These are phyloP conservation scores for Verticillium isaacii DNA, from an alignment of 2,329 filamentous ascomycete species.

Conservation along the genomic window DNA sequence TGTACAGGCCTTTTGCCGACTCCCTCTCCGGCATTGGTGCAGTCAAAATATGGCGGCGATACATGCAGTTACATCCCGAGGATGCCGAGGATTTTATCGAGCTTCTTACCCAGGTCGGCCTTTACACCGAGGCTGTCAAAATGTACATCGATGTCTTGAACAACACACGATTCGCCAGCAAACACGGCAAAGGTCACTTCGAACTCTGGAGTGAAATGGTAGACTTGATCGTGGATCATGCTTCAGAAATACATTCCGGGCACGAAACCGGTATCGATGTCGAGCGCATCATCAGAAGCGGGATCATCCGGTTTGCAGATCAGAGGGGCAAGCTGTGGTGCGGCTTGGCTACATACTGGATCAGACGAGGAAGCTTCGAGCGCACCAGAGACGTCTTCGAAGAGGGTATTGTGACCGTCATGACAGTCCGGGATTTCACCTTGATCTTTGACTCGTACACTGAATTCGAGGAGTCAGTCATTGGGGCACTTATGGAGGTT, in stretches of 20 bases:
- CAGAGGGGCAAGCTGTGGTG: constrained; percentile 95
- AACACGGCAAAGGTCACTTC: constrained; percentile 89
- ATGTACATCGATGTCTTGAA: constrained; percentile 91
- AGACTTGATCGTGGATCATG: constrained; percentile 86
- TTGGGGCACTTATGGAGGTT: constrained; percentile 84
- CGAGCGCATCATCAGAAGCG: constrained; percentile 87
- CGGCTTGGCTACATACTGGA: constrained; percentile 94
- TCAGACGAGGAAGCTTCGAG: constrained; percentile 87
- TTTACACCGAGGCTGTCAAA: constrained; percentile 87
- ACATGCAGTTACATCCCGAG: constrained; percentile 96
- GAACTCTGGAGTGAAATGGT: constrained; percentile 98
- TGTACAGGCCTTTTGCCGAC: constrained; percentile 87
- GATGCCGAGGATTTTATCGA: constrained; percentile 95
- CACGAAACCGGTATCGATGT: constrained; percentile 82
- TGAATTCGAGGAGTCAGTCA: constrained; percentile 95
- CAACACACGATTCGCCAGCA: constrained; percentile 85
- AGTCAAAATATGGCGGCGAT: constrained; percentile 88
- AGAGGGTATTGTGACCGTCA: constrained; percentile 93
- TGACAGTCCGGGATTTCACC: constrained; percentile 97
- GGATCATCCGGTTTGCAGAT: constrained; percentile 84
- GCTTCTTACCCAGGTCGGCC: constrained; percentile 71
- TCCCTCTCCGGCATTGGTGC: constrained; percentile 87
- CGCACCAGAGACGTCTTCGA: constrained; percentile 90
- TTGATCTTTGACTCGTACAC: constrained; percentile 94
- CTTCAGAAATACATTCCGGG: constrained; percentile 76